A percentile compares a stretch with the other conserved stretches of the same genome.
Evolutionary conservation across 257 asterid genomes (phyloP).

Genomic region (Solanum raphanifolium): DNA sequence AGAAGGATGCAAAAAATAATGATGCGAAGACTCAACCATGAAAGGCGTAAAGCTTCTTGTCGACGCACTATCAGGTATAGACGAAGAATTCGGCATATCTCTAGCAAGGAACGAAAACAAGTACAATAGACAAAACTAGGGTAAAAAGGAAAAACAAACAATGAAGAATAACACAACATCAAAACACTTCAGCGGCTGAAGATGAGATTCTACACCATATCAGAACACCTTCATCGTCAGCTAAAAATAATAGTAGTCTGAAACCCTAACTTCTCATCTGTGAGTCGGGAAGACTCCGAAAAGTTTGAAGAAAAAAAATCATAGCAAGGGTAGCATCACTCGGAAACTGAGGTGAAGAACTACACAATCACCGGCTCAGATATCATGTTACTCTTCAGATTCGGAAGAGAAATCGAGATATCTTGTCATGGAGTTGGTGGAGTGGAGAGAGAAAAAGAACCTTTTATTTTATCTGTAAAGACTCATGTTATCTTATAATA

Average conservation of each 20-base stretch:
- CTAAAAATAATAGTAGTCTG: not conserved
- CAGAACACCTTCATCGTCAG: not conserved
- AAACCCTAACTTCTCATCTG: not conserved
- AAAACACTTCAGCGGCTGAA: not conserved
- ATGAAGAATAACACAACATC: not conserved
- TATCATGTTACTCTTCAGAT: not conserved
- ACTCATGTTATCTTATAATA: too few species aligned
- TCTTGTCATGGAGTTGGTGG: not conserved
- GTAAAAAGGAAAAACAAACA: not conserved
- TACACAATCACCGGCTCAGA: not conserved
- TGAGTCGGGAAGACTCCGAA: not conserved
- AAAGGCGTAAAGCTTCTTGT: not conserved
- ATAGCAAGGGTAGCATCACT: not conserved
- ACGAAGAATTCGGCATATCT: not conserved
- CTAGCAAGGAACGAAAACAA: not conserved
- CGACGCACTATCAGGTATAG: too few species aligned
- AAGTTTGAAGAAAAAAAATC: not conserved
- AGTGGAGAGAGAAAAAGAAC: not conserved
- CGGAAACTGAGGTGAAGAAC: not conserved
- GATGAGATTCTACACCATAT: not conserved
- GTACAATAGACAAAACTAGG: not conserved
- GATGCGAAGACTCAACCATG: not conserved
- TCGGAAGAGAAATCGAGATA: not conserved
- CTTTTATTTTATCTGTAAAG: not conserved
- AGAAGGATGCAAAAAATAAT: not conserved